Percentiles rank a stretch among this genome's conserved stretches.
Conservation (phyloP, 1,139 yeast genomes). For the Debaryomycetaceae sp. region DNA sequence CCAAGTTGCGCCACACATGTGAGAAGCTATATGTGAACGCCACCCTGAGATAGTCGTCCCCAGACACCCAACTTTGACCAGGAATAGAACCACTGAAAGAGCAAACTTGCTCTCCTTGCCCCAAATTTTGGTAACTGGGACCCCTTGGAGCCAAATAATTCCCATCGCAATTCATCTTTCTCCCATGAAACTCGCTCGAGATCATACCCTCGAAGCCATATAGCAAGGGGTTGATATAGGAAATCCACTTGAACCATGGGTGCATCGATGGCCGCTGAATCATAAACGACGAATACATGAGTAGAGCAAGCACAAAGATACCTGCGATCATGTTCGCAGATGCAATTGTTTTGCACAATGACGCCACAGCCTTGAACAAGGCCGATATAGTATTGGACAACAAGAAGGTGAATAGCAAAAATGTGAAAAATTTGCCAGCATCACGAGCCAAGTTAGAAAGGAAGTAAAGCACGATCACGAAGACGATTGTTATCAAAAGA, state of each 20-base stretch:
- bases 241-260: constrained; percentile 64
- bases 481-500: constrained; percentile 37
- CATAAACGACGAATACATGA: constrained; percentile 48
- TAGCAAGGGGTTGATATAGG: constrained; percentile 52
- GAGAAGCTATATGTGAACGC: constrained; percentile 36
- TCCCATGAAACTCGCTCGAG: constrained; percentile 52
- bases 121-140: constrained; percentile 39
- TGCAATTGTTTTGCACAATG: constrained; percentile 40
- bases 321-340: constrained; percentile 54
- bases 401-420: constrained; percentile 38
- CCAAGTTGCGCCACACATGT: constrained; percentile 68
- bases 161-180: constrained; percentile 47
- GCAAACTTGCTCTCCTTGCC: constrained; percentile 43
- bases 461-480: constrained; percentile 47
- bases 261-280: constrained; percentile 57
- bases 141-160: constrained; percentile 46
- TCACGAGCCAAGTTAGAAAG: constrained; percentile 44
- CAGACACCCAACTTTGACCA: constrained; percentile 42
- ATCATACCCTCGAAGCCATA: constrained; percentile 56
- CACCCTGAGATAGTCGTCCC: constrained; percentile 43
- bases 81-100: constrained; percentile 45
- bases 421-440: constrained; percentile 54
- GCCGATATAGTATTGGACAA: constrained; percentile 30
- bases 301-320: constrained; percentile 40
- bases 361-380: constrained; percentile 48